Evolutionary conservation across 306 rosid genomes (phyloP).

Genomic region (Prunus campanulata): DNA sequence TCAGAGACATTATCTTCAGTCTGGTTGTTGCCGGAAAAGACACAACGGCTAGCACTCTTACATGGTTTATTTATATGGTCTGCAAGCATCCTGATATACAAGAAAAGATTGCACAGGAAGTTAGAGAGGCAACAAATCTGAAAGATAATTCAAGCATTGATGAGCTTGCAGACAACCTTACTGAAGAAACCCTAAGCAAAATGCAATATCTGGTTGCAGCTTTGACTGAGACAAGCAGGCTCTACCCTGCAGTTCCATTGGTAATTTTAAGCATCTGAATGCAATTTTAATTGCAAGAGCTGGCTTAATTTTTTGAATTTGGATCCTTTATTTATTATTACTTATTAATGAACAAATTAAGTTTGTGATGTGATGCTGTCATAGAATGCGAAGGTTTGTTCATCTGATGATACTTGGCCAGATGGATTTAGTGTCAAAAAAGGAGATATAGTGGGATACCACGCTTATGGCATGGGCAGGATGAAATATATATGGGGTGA

Average conservation of each 20-base stretch:
- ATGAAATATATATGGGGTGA: constrained; percentile 32
- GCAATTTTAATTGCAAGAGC: background rate
- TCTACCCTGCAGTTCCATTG: constrained; percentile 64
- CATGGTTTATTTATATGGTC: constrained; percentile 44
- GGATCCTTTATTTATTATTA: background rate
- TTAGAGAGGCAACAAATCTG: background rate
- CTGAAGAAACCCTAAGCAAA: constrained; percentile 42
- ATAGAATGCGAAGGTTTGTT: constrained; percentile 25
- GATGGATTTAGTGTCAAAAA: constrained; percentile 27
- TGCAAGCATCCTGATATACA: no score
- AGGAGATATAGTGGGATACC: constrained; percentile 24
- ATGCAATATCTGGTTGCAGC: constrained; percentile 58
- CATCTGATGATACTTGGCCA: constrained; percentile 29
- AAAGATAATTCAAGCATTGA: background rate
- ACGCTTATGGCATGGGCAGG: constrained; percentile 34
- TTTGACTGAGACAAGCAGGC: constrained; percentile 56
- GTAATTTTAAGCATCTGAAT: constrained; percentile 16
- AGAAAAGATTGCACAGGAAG: constrained; percentile 17
- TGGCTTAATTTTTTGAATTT: background rate
- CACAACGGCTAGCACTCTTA: constrained; percentile 44
- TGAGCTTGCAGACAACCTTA: constrained; percentile 13
- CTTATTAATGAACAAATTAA: background rate
- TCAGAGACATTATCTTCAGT: constrained; percentile 44
- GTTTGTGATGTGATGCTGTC: background rate
- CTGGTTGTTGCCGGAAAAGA: constrained; percentile 54